These are phyloP conservation scores for Sporothrix variecibatus DNA, from an alignment of 2,329 filamentous ascomycete species.

Conservation along the genomic window DNA sequence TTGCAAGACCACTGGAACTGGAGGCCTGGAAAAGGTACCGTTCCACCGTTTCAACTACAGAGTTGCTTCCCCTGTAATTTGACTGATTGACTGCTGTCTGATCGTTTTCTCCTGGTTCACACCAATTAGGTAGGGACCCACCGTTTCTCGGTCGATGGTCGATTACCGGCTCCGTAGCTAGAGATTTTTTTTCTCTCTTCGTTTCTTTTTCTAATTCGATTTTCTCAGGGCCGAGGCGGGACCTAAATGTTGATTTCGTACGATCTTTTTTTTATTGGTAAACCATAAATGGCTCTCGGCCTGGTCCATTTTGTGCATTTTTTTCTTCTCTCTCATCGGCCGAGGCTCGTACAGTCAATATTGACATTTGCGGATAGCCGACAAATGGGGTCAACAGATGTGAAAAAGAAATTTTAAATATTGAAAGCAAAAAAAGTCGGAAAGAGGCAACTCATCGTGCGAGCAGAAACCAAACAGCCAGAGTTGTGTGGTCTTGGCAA, in stretches of 20 bases:
- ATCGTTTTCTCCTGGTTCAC: background rate
- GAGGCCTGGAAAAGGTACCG: background rate
- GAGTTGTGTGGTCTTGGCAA: background rate
- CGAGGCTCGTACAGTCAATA: background rate
- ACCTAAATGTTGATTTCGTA: background rate
- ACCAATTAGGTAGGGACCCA: background rate
- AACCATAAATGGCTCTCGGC: background rate
- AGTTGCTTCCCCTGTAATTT: too few species aligned
- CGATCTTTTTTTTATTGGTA: background rate
- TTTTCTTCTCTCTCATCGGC: background rate
- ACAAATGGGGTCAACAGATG: background rate
- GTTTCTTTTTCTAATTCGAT: background rate
- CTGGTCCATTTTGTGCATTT: background rate
- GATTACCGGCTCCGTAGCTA: background rate
- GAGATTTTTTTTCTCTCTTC: background rate
- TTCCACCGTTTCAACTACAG: background rate
- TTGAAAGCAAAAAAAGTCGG: background rate
- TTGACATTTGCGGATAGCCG: background rate
- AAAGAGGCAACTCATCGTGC: slow-evolving; percentile 14
- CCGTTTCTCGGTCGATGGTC: slow-evolving; percentile 7
- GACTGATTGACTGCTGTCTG: background rate
- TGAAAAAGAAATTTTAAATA: background rate
- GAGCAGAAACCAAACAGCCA: background rate
- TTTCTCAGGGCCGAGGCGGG: background rate
- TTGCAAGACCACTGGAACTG: background rate